These are phyloP conservation scores for Sporobolomyces pararoseus DNA, from an alignment of 768 basidiomycete genomes.

Conservation along the genomic window DNA sequence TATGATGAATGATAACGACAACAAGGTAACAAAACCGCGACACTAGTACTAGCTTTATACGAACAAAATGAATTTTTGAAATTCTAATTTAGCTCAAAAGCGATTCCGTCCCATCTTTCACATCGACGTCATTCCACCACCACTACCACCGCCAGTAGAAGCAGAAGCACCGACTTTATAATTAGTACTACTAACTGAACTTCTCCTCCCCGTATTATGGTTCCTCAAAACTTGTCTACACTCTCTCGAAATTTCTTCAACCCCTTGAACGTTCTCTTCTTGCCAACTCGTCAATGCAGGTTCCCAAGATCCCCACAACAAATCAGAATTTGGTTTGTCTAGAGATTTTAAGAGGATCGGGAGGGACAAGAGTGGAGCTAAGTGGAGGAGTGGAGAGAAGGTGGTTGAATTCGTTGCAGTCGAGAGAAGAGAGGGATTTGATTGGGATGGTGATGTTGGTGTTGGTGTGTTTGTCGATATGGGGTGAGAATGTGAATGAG, in stretches of 20 bases:
- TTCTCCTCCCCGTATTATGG: constrained; percentile 6
- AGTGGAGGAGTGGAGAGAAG: constrained; percentile 32
- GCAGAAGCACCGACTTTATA: no score
- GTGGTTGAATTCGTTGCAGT: no score
- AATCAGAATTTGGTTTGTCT: constrained; percentile 14
- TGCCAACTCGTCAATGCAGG: constrained; percentile 42
- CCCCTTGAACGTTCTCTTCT: constrained; percentile 42
- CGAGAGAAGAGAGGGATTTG: not conserved
- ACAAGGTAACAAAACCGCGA: no score
- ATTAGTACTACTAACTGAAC: no score
- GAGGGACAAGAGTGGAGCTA: constrained; percentile 31
- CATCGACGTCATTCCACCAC: no score
- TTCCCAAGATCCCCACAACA: constrained; percentile 44
- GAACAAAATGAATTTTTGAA: no score
- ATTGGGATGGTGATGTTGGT: not conserved
- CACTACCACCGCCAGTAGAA: no score
- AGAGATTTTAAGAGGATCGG: constrained; percentile 21
- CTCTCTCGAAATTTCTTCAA: constrained; percentile 41
- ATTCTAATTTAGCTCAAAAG: no score
- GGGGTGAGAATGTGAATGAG: not conserved
- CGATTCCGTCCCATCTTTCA: no score
- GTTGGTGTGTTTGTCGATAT: not conserved
- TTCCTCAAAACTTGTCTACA: constrained; percentile 42
- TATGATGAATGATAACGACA: no score
- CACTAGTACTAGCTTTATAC: no score